Base-by-base conservation (phyloP, 176 grass and related monocot species). In the Triticum turgidum region DNA sequence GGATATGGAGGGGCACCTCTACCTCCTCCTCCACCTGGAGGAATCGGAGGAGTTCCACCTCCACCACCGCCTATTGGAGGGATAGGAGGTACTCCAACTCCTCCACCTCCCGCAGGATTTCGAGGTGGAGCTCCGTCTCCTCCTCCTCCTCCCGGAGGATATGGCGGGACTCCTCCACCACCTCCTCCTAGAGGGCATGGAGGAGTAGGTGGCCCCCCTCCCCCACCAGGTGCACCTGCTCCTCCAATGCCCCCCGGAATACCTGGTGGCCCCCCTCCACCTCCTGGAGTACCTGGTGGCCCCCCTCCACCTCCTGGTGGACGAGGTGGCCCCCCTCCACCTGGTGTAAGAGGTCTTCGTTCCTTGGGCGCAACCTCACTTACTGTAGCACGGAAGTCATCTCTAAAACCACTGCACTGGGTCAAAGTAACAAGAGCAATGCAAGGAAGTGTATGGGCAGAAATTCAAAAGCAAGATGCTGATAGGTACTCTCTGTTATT, bases 401-500 rank as follows among this genome's bases (percentile, higher is more conserved):
- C 96, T 73, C 83, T 98, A 77, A 98, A 98, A 86, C 96, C 96
- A 79, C 85, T 95, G 15, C 93, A 98, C 65, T 98, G 96, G 96
- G 91, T 90, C 30, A 98, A 95, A 89, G 93, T 98, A 82, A 94
- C 93, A 85, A 95, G 88, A 87, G 88, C 91, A 82, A 95, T 95
- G 91, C 89, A 92, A 68, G 93, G 96, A 78, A 98, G 91, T 70
- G 94, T 98, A 77, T 98, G 96, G 96, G 96, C 91, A 30, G 96
- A 98, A 84, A 69, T 98, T 76, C 96, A 98, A 82, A 93, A 93
- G 61, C 91, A 93, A 87, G 87, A 93, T 47, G 69, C 89, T 88
- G 85, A 90, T 70, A 94, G 91, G 96, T 98, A 98, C 54, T 21
- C 42, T 68, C 38, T 38, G 30, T n/a, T 80, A 30, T 80, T 84